Evolutionary conservation across 2,329 filamentous ascomycete genomes (phyloP), one percentile per base, ranked within the genome.

Genomic region (Botrytis cinerea): DNA sequence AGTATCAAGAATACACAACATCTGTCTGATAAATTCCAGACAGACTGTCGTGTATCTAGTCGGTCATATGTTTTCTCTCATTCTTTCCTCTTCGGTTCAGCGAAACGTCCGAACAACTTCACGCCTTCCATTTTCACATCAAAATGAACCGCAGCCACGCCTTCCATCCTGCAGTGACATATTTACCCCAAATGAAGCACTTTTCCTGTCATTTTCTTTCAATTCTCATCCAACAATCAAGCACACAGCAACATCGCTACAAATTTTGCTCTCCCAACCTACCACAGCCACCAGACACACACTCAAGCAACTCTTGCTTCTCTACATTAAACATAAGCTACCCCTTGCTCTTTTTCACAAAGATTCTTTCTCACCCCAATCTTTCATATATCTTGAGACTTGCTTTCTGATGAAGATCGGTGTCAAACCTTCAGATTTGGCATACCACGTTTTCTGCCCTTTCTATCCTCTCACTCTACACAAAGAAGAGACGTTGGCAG

Each of bases 171-270:
- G 14, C 16, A 54, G 9, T 43, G n/a, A 6, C 35, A 28, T 57
- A 4, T 16, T 57, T 10, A 57, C 18, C 9, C 35, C 28, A 57
- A 57, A 38, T 32, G 43, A 68, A 43, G 25, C 25, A 7, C 10
- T 38, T 25, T n/a, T 32, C 22, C 46, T 18, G 16, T 40, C 48
- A 16, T 43, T 20, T 18, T 68, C 48, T 68, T 68, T 12, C 48
- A 68, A 68, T 57, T 68, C 20, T 35, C 66, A 43, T 54, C n/a
- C 48, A 57, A 57, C 25, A 68, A 68, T 57, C 66, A 68, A 54
- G 69, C 69, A 71, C 69, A 71, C 69, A 71, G 69, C 69, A 71
- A 71, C 59, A 71, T 71, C 57, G 69, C 69, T 71, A 71, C 69
- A 71, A 71, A 64, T 71, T 71, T 71, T 71, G 69, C 69, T 71